Base-by-base conservation (phyloP, 2,329 filamentous ascomycete species). In the Penicillium janthinellum region DNA sequence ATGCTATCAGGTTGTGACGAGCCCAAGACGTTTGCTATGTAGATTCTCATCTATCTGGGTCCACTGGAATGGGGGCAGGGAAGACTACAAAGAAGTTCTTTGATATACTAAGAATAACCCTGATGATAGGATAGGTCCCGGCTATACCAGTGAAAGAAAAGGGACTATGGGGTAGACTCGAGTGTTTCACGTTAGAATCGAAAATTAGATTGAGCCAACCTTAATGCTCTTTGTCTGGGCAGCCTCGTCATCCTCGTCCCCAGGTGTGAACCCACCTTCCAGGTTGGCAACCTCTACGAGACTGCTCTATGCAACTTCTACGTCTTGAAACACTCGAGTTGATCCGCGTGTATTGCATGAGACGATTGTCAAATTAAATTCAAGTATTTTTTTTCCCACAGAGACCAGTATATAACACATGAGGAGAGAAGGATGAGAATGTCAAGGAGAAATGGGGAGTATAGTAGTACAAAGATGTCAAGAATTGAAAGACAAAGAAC, bases 341-440 rank as follows among this genome's bases (percentile, higher is more conserved):
- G 31, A 31, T 31, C 31, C 31, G 8, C 8, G 31, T 28, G 5
- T 20, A 52, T 12, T 54, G 52, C 57, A 62, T 60, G 57, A 45
- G 44, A 54, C 56, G 37, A 17, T 49, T 34, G 39, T 34, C 38
- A 41, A 41, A 51, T 59, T 60, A 56, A 25, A 38, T 14, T 53
- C 35, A 49, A 25, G 52, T 61, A 56, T 35, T 35, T 14, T 52
- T 51, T 14, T 52, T 51, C 59, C 49, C 49, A 60, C 22, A 52
- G 35, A 44, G 42, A 42, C 56, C 34, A 59, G 31, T 57, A 56
- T 42, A 62, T 61, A 66, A 61, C 55, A 64, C 59, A 64, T 45
- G 62, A 66, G 65, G 52, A 60, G 64, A 67, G 65, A 67, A 67
- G 64, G 57, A 60, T n/a, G 56, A 58, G 57, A 57, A 55, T 53